Conservation (phyloP, 2,329 filamentous ascomycete species). For the Myriosclerotinia duriaeana region DNA sequence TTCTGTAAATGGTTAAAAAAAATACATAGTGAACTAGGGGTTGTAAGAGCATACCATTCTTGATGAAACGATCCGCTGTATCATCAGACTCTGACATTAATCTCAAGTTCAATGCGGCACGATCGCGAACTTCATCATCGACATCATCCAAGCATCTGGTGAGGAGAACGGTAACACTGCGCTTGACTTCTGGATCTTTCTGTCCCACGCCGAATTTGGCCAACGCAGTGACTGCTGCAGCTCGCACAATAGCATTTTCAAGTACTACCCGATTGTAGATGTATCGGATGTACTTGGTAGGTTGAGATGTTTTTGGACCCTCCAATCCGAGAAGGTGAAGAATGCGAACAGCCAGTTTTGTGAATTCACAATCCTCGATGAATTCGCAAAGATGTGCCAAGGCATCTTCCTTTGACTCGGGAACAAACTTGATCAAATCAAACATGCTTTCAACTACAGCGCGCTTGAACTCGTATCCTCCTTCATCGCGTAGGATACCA, state of each 20-base stretch:
- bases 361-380: constrained; percentile 99
- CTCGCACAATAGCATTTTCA: constrained; percentile 93
- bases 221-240: constrained; percentile 90
- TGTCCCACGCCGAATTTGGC: constrained; percentile 97
- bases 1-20: constrained; percentile 52
- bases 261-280: constrained; percentile 98
- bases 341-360: constrained; percentile 93
- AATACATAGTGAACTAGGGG: constrained; percentile 23
- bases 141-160: constrained; percentile 94
- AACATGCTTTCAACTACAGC: constrained; percentile 99
- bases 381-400: constrained; percentile 97
- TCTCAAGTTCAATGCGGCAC: constrained; percentile 86
- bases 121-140: constrained; percentile 95
- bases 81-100: constrained; percentile 85
- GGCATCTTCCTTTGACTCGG: constrained; percentile 77
- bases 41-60: constrained; percentile 66
- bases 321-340: constrained; percentile 91
- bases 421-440: constrained; percentile 97
- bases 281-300: constrained; percentile 98
- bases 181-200: constrained; percentile 94
- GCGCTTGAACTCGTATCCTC: constrained; percentile 97
- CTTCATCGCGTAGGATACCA: constrained; percentile 93
- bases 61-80: constrained; percentile 81
- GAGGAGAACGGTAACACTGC: constrained; percentile 87
- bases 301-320: constrained; percentile 90